Percentiles rank a stretch among this genome's conserved stretches.
These are phyloP conservation scores for Colletotrichum shisoi DNA, from an alignment of 2,329 filamentous ascomycete genomes.

Conservation along the genomic window DNA sequence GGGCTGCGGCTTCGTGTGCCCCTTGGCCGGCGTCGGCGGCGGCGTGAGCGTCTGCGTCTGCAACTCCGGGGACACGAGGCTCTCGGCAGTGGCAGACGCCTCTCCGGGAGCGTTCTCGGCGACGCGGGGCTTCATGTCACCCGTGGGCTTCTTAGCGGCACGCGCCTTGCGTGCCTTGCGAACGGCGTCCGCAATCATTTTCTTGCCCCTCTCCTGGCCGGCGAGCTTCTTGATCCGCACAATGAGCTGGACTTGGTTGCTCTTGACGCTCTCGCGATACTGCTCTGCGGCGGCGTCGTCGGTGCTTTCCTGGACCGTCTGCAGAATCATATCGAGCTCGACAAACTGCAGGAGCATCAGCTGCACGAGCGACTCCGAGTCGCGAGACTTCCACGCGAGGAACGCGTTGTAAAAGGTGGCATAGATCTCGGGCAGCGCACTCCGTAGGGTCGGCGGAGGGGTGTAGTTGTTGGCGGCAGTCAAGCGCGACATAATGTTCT, in stretches of 20 bases:
- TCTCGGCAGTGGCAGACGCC: slow-evolving; percentile 50
- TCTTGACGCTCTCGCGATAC: slow-evolving; percentile 81
- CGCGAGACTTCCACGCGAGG: slow-evolving; percentile 82
- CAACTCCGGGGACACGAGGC: slow-evolving; percentile 52
- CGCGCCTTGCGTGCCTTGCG: slow-evolving; percentile 72
- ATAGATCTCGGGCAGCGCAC: slow-evolving; percentile 73
- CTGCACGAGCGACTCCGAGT: slow-evolving; percentile 78
- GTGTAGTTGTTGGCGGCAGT: slow-evolving; percentile 72
- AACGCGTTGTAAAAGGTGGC: slow-evolving; percentile 80
- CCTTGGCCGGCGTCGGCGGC: slow-evolving; percentile 59
- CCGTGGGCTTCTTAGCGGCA: slow-evolving; percentile 70
- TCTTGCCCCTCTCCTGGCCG: slow-evolving; percentile 74
- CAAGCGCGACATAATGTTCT: slow-evolving; percentile 73
- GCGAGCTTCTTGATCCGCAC: slow-evolving; percentile 81
- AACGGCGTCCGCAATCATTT: slow-evolving; percentile 77
- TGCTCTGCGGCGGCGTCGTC: slow-evolving; percentile 76
- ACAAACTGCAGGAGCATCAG: slow-evolving; percentile 89
- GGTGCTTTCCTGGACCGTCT: slow-evolving; percentile 80
- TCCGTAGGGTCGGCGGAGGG: slow-evolving; percentile 67
- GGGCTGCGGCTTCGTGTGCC: slow-evolving; percentile 52
- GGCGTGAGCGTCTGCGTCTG: slow-evolving; percentile 64
- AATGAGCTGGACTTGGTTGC: slow-evolving; percentile 81
- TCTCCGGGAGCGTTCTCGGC: slow-evolving; percentile 57
- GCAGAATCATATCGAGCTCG: slow-evolving; percentile 82
- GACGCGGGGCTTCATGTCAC: slow-evolving; percentile 74